Conservation (phyloP, 1,284 basidiomycete species). For the Lentinula novae-zelandiae region DNA sequence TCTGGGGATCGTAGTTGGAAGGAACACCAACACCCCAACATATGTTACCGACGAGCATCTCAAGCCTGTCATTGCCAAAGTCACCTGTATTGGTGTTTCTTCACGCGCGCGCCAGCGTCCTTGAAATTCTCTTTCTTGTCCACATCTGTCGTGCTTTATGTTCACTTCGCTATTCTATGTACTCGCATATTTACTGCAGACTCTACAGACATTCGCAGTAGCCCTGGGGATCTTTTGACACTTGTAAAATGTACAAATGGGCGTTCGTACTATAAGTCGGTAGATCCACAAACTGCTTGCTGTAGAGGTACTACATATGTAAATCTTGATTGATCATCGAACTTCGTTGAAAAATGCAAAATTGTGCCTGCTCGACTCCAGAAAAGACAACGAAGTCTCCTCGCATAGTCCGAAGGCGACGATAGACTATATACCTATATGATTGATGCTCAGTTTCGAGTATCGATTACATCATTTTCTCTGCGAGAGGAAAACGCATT, state of each 20-base stretch:
- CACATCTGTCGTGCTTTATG: too few species aligned
- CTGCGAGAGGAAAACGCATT: neutral
- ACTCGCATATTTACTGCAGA: too few species aligned
- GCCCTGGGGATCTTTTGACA: neutral
- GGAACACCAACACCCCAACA: conserved; percentile 32
- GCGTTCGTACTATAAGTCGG: too few species aligned
- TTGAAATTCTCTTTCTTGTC: neutral
- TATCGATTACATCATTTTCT: neutral
- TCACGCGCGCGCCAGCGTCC: neutral
- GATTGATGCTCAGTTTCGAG: neutral
- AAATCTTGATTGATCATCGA: neutral
- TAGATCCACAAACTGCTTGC: too few species aligned
- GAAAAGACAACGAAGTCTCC: conserved; percentile 1
- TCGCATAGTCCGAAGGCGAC: neutral
- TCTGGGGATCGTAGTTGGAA: conserved; percentile 32
- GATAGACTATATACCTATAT: neutral
- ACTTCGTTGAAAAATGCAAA: neutral
- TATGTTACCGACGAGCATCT: conserved; percentile 38
- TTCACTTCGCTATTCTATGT: too few species aligned
- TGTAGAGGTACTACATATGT: neutral
- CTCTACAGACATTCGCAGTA: too few species aligned
- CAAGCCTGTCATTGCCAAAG: conserved; percentile 35
- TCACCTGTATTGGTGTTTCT: conserved; percentile 25
- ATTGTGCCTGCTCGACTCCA: neutral
- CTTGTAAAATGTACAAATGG: too few species aligned